Conservation (phyloP, 345 rosid species). For the Acer campestre region DNA sequence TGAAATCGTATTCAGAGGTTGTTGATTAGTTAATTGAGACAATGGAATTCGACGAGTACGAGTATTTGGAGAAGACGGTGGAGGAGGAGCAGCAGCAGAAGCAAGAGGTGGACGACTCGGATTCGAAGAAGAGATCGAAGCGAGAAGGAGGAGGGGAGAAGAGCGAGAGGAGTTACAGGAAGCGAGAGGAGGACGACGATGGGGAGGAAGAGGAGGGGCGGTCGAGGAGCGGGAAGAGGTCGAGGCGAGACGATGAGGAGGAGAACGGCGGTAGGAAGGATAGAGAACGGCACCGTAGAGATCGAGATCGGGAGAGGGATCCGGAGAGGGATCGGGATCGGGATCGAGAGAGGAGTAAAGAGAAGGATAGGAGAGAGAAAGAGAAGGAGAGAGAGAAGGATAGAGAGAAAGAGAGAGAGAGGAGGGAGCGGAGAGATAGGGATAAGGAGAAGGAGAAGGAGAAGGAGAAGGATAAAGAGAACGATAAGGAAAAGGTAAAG, state of each 20-base stretch:
- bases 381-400: slow-evolving; percentile 26
- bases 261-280: slow-evolving; percentile 42
- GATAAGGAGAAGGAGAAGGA: slow-evolving; percentile 42
- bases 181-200: slow-evolving; percentile 37
- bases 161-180: slow-evolving; percentile 75
- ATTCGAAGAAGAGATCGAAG: slow-evolving; percentile 47
- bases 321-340: slow-evolving; percentile 45
- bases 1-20: slow-evolving; percentile 18
- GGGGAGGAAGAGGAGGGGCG: slow-evolving; percentile 49
- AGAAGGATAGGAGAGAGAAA: slow-evolving; percentile 38
- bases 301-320: slow-evolving; percentile 51
- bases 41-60: slow-evolving; percentile 95
- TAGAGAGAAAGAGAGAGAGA: slow-evolving; percentile 12
- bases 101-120: slow-evolving; percentile 34
- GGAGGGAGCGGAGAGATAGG: slow-evolving; percentile 19
- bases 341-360: slow-evolving; percentile 44
- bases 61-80: slow-evolving; percentile 89
- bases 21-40: slow-evolving; percentile 6
- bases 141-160: slow-evolving; percentile 42
- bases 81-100: slow-evolving; percentile 51
- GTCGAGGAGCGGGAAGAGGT: slow-evolving; percentile 59
- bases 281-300: slow-evolving; percentile 29
- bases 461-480: slow-evolving; percentile 23
- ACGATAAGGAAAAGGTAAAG: slow-evolving; percentile 28
- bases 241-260: slow-evolving; percentile 60